These are phyloP conservation scores for Blastobotrys mokoenaii DNA, from an alignment of 805 yeast species.

Conservation along the genomic window DNA sequence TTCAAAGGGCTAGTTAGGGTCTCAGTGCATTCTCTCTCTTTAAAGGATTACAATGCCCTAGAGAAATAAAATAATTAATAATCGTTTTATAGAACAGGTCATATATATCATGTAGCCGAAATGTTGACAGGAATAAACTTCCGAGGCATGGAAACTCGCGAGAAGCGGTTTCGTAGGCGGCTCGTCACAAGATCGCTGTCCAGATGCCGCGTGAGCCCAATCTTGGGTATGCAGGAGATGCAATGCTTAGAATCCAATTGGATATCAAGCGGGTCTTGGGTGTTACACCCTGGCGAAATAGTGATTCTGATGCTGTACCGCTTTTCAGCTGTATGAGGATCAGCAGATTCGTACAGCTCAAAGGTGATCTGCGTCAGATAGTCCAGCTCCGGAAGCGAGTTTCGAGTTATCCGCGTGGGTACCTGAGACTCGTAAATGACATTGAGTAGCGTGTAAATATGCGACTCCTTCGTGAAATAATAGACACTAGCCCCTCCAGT, in stretches of 20 bases:
- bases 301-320: conserved; percentile 85
- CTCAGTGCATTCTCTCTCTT: too few relatives aligned
- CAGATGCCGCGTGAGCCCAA: conserved; percentile 82
- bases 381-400: conserved; percentile 93
- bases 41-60: too few relatives aligned
- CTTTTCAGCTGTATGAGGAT: conserved; percentile 56
- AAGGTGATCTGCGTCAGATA: conserved; percentile 90
- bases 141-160: conserved; percentile 83
- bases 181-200: conserved; percentile 85
- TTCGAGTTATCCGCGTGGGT: conserved; percentile 92
- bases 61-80: too few relatives aligned
- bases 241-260: conserved; percentile 94
- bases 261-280: conserved; percentile 94
- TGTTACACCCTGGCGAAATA: conserved; percentile 97
- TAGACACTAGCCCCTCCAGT: conserved; percentile 81
- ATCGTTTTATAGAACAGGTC: too few relatives aligned
- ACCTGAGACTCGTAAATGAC: conserved; percentile 85
- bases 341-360: conserved; percentile 78
- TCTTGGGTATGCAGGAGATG: conserved; percentile 89
- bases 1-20: too few relatives aligned
- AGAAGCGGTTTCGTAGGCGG: conserved; percentile 70
- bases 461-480: conserved; percentile 95
- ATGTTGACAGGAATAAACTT: conserved; percentile 25
- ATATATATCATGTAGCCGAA: conserved; percentile 5
- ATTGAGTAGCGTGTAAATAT: conserved; percentile 86